Evolutionary conservation across 495 filamentous ascomycete species (phyloP).

Genomic region (Clavariopsis aquatica): DNA sequence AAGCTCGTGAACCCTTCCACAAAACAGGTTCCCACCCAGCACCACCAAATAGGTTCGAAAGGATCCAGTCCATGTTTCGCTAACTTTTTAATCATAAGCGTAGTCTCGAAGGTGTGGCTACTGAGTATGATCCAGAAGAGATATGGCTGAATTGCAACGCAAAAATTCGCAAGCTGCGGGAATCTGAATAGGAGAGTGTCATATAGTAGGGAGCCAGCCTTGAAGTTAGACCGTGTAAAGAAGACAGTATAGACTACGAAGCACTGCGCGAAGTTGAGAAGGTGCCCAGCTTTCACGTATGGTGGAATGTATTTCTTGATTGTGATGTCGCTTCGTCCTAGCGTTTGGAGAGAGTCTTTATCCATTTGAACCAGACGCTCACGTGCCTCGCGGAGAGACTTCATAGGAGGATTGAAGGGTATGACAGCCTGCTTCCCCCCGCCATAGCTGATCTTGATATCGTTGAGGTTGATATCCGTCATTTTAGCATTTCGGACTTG

Average conservation of each 20-base stretch:
- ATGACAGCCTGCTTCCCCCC: slow-evolving; percentile 57
- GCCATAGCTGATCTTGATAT: slow-evolving; percentile 55
- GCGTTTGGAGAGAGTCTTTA: slow-evolving; percentile 53
- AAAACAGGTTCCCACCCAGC: slow-evolving; percentile 59
- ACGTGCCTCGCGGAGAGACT: slow-evolving; percentile 60
- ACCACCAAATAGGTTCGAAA: slow-evolving; percentile 58
- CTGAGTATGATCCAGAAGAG: slow-evolving; percentile 52
- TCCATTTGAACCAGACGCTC: slow-evolving; percentile 69
- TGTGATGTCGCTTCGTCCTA: slow-evolving; percentile 58
- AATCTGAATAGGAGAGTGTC: slow-evolving; percentile 50
- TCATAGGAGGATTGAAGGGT: slow-evolving; percentile 64
- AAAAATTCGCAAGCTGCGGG: slow-evolving; percentile 55
- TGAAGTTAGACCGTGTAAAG: slow-evolving; percentile 54
- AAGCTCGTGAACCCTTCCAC: slow-evolving; percentile 57
- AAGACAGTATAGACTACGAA: slow-evolving; percentile 51
- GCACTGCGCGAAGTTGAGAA: slow-evolving; percentile 51
- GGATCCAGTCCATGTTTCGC: slow-evolving; percentile 58
- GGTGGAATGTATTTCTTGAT: slow-evolving; percentile 56
- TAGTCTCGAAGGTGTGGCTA: slow-evolving; percentile 58
- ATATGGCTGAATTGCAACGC: slow-evolving; percentile 47
- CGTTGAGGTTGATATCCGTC: slow-evolving; percentile 59
- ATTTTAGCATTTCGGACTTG: slow-evolving; percentile 55
- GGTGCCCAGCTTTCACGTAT: slow-evolving; percentile 46
- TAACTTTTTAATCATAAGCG: slow-evolving; percentile 55
- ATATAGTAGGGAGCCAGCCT: slow-evolving; percentile 57